Evolutionary conservation across 2,329 filamentous ascomycete species (phyloP), one percentile per base, ranked within the genome.

Genomic region (Penicillium sp.): DNA sequence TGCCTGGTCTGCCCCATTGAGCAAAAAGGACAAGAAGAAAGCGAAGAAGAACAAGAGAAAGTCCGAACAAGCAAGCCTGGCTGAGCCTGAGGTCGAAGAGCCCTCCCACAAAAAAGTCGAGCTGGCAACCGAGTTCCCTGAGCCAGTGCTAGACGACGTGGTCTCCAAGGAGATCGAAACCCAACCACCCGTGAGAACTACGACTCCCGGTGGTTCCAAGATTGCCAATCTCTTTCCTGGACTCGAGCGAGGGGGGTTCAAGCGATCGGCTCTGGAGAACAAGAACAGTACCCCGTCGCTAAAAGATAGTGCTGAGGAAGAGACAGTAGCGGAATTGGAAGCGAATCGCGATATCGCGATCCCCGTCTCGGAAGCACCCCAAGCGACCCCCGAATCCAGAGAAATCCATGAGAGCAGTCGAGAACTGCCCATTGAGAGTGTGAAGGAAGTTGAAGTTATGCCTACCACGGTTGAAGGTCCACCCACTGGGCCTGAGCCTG

Each of bases 341-440:
- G 60, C 65, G 48, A 71, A 75, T 67, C 75, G 78, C 56, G 78
- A 80, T 54, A 77, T 74, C 59, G 78, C 71, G 58, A 71, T 78
- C 56, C 72, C 77, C 58, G 68, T 77, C 54, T 71, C 70, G 56
- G 78, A 80, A 62, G 76, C 79, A 47, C 74, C 76, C 36, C 63
- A 73, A 31, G 55, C 74, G 26, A 59, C 69, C 39, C 58, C 59
- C 34, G 64, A 68, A 51, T 48, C 63, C 45, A 70, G 76, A 57
- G 76, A 81, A 55, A 80, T 75, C 63, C 75, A 74, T 8, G 69
- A 76, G 47, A 67, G 71, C 46, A 68, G 61, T 24, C 36, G 50
- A 18, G 48, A 52, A n/a, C 37, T 54, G 14, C 31, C 55, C 16
- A 52, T 47, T 16, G 44, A 52, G 31, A 40, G 18, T 39, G 44